Percentiles rank a stretch among this genome's conserved stretches.
These are phyloP conservation scores for Blastosporella zonata DNA, from an alignment of 1,284 basidiomycete genomes.

Conservation along the genomic window DNA sequence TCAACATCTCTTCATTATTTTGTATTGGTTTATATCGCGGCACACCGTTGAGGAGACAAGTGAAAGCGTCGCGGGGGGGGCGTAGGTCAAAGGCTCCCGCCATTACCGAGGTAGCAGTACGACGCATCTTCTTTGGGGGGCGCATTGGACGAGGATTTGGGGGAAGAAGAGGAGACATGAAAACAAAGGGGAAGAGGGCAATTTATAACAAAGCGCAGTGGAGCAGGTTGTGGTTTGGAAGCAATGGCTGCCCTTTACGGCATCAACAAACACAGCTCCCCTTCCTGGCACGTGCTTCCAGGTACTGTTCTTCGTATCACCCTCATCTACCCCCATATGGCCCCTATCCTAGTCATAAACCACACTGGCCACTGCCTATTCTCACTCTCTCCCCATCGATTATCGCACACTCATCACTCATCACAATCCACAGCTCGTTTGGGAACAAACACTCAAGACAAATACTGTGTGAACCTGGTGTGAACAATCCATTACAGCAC, in stretches of 20 bases:
- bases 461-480: slow-evolving; percentile 2
- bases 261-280: slow-evolving; percentile 46
- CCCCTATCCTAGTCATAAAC: slow-evolving; percentile 6
- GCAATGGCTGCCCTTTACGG: slow-evolving; percentile 44
- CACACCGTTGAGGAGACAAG: slow-evolving; percentile 73
- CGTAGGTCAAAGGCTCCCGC: slow-evolving; percentile 68
- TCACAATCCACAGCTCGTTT: neutral
- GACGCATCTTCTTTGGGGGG: slow-evolving; percentile 51
- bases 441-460: neutral
- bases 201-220: slow-evolving; percentile 39
- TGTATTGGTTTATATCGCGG: slow-evolving; percentile 60
- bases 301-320: slow-evolving; percentile 30
- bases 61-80: slow-evolving; percentile 68
- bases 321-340: slow-evolving; percentile 23
- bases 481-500: slow-evolving; percentile 6
- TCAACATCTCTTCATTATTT: slow-evolving; percentile 50
- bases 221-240: slow-evolving; percentile 47
- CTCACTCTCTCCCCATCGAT: slow-evolving; percentile 15
- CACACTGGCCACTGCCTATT: neutral
- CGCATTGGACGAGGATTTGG: slow-evolving; percentile 27
- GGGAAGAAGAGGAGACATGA: slow-evolving; percentile 37
- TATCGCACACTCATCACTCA: slow-evolving; percentile 2
- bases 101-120: slow-evolving; percentile 70
- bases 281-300: slow-evolving; percentile 37
- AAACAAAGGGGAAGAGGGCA: slow-evolving; percentile 23